Base-by-base conservation (phyloP, 1,284 basidiomycete species). In the Amylostereum areolatum region DNA sequence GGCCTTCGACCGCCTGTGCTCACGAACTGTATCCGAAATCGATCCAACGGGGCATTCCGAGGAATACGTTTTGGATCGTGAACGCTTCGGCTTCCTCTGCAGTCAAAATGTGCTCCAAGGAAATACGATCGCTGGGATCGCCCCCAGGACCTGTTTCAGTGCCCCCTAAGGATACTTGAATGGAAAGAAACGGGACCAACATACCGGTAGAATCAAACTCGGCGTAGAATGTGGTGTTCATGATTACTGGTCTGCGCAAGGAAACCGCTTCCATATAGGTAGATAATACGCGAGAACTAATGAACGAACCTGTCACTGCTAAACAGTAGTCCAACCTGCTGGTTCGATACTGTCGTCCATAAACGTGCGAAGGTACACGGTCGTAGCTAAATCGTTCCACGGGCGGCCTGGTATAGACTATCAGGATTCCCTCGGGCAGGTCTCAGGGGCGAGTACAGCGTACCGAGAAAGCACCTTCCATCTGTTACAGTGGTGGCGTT, bases 331-430 rank as follows among this genome's bases (percentile, higher is more conserved):
- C 65, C 74, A 85, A 1, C 82, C 80, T 9, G 57, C 65, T 0
- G 79, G 72, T 6, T 66, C 48, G 40, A 85, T 71, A 52, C 72
- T 80, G 2, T 77, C 67, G 47, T 84, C 82, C 82, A 85, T 85
- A 55, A 71, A 76, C 1, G 72, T 81, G 4, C 62, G 62, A 2
- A 81, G 58, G 53, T 66, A 84, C 0, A 84, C 74, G 0, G 77
- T 75, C 0, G 74, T 72, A 0, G 83, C 76, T 8, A 80, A 61
- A 47, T 77, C 70, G 57, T 82, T 83, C 82, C 83, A 85, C 0
- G 82, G 81, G 2, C 82, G 74, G 10, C 80, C 78, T 77, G 32
- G 12, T 1, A 5, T 18, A 25, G 41, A 27, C 32, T 33, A 34
- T 18, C 28, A n/a, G 12, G 42, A 45, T 18, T 18, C 18, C 18